phyloP scores from a whole-genome alignment of 1,139 yeast genomes.

The Sugiyamaella grinbergsii region DNA sequence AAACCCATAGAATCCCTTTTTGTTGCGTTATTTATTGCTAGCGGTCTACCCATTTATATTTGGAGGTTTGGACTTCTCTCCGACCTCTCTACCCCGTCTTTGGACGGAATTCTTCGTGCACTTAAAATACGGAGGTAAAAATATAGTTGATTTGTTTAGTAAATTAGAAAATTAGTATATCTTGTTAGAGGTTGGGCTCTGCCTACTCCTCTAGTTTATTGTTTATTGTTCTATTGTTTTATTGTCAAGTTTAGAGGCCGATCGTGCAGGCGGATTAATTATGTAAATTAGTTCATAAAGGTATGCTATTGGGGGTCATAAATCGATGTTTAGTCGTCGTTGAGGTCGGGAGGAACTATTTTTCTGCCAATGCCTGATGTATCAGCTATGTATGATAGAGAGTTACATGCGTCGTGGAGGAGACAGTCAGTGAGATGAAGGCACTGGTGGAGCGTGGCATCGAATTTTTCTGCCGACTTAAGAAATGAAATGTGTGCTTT shows the following conservation, averaged over 20 bases:
- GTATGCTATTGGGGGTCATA: background rate
- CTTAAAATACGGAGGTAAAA: conserved; percentile 13
- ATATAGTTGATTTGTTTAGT: background rate
- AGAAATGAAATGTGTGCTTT: conserved; percentile 32
- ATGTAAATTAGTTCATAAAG: background rate
- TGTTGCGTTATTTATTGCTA: conserved; percentile 38
- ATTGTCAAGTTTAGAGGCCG: background rate
- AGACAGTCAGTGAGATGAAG: conserved; percentile 30
- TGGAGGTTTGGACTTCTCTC: conserved; percentile 28
- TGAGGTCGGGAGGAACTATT: conserved; percentile 18
- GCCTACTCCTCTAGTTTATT: background rate
- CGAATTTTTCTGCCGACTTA: conserved; percentile 32
- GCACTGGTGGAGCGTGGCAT: conserved; percentile 31
- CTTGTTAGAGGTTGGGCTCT: conserved; percentile 11
- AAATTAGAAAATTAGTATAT: too few relatives aligned
- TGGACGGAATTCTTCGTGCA: conserved; percentile 8
- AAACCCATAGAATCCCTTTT: conserved; percentile 41
- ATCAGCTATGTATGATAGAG: conserved; percentile 31
- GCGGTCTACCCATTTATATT: conserved; percentile 43
- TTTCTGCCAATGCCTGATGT: conserved; percentile 30
- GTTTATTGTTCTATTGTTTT: too few relatives aligned
- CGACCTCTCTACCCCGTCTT: conserved; percentile 7
- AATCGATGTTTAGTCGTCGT: conserved; percentile 2
- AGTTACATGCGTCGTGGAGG: conserved; percentile 29
- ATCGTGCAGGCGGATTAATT: background rate